Base-by-base conservation (phyloP, 441 rosid genomes). In the Croton laevigatus region DNA sequence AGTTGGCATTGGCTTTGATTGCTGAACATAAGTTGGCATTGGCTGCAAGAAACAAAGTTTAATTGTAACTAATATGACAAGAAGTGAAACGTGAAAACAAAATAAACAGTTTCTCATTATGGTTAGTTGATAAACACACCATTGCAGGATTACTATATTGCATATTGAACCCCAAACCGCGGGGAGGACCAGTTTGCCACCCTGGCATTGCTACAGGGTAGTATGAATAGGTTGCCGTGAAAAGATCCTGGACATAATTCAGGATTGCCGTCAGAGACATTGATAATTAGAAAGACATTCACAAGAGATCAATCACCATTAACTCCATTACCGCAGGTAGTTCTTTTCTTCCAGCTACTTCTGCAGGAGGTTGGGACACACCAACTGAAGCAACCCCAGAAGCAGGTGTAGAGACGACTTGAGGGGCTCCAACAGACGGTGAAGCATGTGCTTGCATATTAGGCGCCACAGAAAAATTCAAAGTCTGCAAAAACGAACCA, bases 161-260 rank as follows among this genome's bases (percentile, higher is more conserved):
- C 89, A 86, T 76, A 23, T 78, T 59, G 55, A 71, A 89, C 54
- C 86, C 88, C 89, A 91, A 74, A 61, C 85, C 94, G 67, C 65
- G 86, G 59, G 88, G 82, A 32, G 83, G 89, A 77, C 87, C 85
- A 72, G 75, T 81, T 74, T 87, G 97, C 98, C 98, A 95, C 65
- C 87, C 88, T 58, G 83, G 86, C 65, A 62, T 79, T 45, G 85
- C 77, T 67, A 86, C 89, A 69, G 75, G 79, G 71, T 75, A 90
- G 76, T 84, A 66, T 63, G 91, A 76, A 81, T 85, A 89, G 67
- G 77, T 81, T 49, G 83, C 68, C 38, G 97, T 16, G 73, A 95
- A 95, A 74, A 93, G 88, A 86, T 87, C 96, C 99, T 95, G 85
- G 75, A 75, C 59, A 77, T 1, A 76, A 78, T 74, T 44, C 55